Conservation (phyloP, 2,329 filamentous ascomycete genomes). For the Pseudodiploospora longispora region DNA sequence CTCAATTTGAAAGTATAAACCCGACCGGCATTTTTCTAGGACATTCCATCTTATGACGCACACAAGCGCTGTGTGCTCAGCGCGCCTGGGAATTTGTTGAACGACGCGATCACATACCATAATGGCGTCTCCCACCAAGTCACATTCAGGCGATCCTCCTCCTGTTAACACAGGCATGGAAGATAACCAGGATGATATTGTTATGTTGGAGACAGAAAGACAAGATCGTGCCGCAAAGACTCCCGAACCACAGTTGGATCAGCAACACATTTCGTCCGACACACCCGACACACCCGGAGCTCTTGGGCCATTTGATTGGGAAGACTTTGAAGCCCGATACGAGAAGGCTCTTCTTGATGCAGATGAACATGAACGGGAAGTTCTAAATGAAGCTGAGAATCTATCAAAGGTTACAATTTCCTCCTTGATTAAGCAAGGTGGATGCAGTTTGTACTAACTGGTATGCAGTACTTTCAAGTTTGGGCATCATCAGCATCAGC, state of each 20-base stretch:
- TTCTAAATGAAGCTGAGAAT: conserved; percentile 58
- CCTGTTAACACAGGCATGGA: conserved; percentile 6
- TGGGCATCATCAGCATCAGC: conserved; percentile 68
- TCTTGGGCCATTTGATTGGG: conserved; percentile 63
- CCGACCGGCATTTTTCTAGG: too few relatives aligned
- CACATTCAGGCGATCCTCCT: conserved; percentile 4
- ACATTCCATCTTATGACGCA: too few relatives aligned
- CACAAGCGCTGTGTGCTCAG: too few relatives aligned
- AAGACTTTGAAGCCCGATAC: conserved; percentile 64
- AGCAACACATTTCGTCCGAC: conserved; percentile 21
- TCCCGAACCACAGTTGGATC: conserved; percentile 29
- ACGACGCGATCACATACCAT: not conserved
- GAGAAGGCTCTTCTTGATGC: conserved; percentile 55
- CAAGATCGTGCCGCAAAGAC: conserved; percentile 20
- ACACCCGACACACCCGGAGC: conserved; percentile 44
- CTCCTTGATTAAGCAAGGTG: not conserved
- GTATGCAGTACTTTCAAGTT: conserved; percentile 60
- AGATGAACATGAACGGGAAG: conserved; percentile 53
- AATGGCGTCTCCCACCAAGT: conserved; percentile 12
- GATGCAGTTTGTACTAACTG: not conserved
- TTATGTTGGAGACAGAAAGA: conserved; percentile 15
- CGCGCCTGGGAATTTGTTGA: too few relatives aligned
- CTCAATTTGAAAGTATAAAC: too few relatives aligned
- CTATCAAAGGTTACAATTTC: conserved; percentile 50
- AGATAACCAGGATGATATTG: conserved; percentile 12